phyloP scores from a whole-genome alignment of 1,284 basidiomycete species.

The Bjerkandera adusta region DNA sequence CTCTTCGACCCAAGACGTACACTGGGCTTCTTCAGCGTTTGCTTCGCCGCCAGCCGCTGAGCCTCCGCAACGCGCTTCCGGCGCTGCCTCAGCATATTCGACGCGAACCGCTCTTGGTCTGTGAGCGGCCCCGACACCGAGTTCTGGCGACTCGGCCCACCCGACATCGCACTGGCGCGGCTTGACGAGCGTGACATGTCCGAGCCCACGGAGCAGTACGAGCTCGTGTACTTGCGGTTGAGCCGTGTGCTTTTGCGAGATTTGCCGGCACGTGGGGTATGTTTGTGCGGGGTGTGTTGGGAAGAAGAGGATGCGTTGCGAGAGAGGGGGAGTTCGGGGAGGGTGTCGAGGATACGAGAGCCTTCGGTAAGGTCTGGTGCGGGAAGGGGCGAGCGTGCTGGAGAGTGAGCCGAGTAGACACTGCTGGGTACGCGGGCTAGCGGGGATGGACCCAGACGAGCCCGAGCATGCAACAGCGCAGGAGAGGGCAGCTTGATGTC shows the following conservation, averaged over 20 bases:
- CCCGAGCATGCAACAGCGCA: too few relatives aligned
- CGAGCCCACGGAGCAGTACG: constrained; percentile 31
- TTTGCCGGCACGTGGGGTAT: constrained; percentile 15
- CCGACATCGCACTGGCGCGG: constrained; percentile 26
- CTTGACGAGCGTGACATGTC: constrained; percentile 31
- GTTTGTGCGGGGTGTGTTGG: constrained; percentile 9
- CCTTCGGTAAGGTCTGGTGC: too few relatives aligned
- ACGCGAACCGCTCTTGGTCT: constrained; percentile 35
- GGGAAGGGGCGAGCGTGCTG: background rate
- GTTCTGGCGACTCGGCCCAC: constrained; percentile 22
- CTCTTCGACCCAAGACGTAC: constrained; percentile 3
- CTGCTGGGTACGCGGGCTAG: constrained; percentile 12
- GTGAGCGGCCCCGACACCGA: constrained; percentile 26
- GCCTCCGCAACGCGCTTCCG: constrained; percentile 18
- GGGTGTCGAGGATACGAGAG: constrained; percentile 7
- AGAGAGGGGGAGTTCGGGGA: constrained; percentile 24
- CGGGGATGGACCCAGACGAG: too few relatives aligned
- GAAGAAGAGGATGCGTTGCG: constrained; percentile 16
- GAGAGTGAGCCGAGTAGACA: constrained; percentile 27
- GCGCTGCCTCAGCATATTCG: constrained; percentile 34
- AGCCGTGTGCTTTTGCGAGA: constrained; percentile 15
- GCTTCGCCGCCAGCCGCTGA: constrained; percentile 4
- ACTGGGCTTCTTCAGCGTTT: constrained; percentile 1
- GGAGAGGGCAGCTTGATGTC: too few relatives aligned
- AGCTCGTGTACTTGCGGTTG: constrained; percentile 31